A percentile compares a stretch with the other conserved stretches of the same genome.
Conservation (phyloP, 441 rosid species). For the Corymbia calophylla region DNA sequence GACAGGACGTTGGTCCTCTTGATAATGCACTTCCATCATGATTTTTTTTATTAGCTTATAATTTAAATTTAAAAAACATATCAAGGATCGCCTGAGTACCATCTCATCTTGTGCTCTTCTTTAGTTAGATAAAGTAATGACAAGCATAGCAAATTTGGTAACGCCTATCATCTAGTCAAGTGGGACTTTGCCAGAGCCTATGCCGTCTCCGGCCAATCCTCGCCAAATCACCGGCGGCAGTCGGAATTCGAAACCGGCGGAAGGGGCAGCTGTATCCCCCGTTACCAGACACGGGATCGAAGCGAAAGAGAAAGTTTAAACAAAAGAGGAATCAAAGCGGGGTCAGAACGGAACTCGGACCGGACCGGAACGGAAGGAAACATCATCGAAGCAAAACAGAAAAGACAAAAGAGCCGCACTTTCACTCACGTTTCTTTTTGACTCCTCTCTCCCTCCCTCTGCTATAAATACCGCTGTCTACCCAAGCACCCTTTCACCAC, state of each 20-base stretch:
- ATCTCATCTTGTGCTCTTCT: neutral
- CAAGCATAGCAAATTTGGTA: neutral
- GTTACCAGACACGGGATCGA: neutral
- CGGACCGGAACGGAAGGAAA: neutral
- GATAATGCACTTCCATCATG: neutral
- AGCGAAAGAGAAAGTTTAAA: neutral
- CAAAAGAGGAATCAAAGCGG: neutral
- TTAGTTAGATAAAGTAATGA: accelerated
- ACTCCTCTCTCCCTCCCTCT: neutral
- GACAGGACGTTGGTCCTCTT: neutral
- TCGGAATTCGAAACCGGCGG: neutral
- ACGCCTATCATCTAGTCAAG: neutral
- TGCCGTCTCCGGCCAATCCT: neutral
- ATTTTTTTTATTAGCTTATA: neutral
- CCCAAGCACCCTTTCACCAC: neutral
- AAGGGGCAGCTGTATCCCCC: neutral
- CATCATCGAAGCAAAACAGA: neutral
- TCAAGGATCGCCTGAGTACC: neutral
- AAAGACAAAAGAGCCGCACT: neutral
- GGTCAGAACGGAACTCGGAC: neutral
- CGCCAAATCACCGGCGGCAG: neutral
- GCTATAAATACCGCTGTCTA: neutral
- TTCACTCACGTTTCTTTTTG: neutral
- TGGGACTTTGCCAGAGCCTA: neutral
- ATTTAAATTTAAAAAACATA: neutral